Base-by-base conservation (phyloP, 164 flowering plant genomes). In the Liriodendron chinense region DNA sequence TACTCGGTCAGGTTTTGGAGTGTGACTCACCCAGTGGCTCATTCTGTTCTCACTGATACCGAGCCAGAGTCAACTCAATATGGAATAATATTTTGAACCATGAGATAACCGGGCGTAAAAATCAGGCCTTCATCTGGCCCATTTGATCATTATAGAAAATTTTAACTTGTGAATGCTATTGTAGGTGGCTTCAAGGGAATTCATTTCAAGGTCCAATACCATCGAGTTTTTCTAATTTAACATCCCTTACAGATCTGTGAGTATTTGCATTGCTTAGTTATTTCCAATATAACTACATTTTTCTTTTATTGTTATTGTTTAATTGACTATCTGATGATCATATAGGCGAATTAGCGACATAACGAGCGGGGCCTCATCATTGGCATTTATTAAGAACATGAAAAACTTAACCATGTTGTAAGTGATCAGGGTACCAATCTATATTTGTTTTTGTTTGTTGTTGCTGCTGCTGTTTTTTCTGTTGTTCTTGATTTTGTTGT, bases 131-230 rank as follows among this genome's bases (percentile, higher is more conserved):
- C 13, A 0, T 8, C 59, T 13, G 3, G 59, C 59, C 59, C 59
- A 53, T 21, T 53, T 53, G 59, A 53, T 16, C 20, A 53, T 12
- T 16, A 53, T 53, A 16, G 0, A 53, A n/a, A 66, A 25, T 50
- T 70, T 62, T 70, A 13, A 70, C 34, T 48, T 8, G 9, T 2
- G 62, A 20, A 59, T 75, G 69, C 68, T 20, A 62, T 21, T 66
- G 75, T 65, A 80, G 97, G 87, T 83, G 89, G 85, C 70, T 93
- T 77, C 87, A 88, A 64, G 98, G 98, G 57, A 93, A 90, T 76
- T 80, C 94, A 63, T 90, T 93, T 75, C 80, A 78, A 76, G 98
- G 98, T 65, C 78, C 93, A 64, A 89, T 93, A 83, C 96, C 98
- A n/a, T 76, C 85, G 14, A 22, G 86, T 10, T 84, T 91, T 76